A percentile compares a stretch with the other conserved stretches of the same genome.
Evolutionary conservation across 176 grass and related monocot species (phyloP).

Genomic region (Oryza glumipatula): DNA sequence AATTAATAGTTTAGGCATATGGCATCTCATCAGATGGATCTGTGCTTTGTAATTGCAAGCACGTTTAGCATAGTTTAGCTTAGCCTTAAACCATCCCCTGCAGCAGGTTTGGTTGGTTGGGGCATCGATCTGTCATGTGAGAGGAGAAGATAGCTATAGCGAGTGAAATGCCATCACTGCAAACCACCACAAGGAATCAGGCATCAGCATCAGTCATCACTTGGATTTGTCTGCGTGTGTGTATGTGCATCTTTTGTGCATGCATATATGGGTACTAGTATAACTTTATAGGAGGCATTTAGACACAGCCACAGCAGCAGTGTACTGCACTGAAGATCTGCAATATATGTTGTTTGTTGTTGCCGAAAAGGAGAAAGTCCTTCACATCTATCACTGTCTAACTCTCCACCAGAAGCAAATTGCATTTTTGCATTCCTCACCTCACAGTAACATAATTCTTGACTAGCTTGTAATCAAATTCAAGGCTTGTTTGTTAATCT

Average conservation of each 20-base stretch:
- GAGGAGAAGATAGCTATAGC: conserved; percentile 20
- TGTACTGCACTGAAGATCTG: conserved; percentile 6
- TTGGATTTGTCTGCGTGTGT: conserved; percentile 35
- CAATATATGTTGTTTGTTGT: conserved; percentile 13
- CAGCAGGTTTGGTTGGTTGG: conserved; percentile 31
- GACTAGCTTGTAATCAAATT: conserved; percentile 12
- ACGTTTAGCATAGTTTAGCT: conserved; percentile 43
- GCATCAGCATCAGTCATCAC: conserved; percentile 50
- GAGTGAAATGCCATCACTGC: conserved; percentile 36
- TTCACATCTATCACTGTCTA: conserved; percentile 24
- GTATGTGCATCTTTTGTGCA: conserved; percentile 27
- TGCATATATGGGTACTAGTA: neutral
- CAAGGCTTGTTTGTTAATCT: conserved; percentile 5
- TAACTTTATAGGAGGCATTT: conserved; percentile 27
- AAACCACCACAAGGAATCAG: conserved; percentile 45
- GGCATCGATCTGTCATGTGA: conserved; percentile 26
- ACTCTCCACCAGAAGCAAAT: conserved; percentile 29
- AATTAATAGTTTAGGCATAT: neutral
- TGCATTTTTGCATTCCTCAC: neutral
- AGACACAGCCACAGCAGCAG: neutral
- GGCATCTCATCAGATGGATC: conserved; percentile 45
- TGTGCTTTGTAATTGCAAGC: conserved; percentile 28
- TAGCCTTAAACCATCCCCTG: conserved; percentile 14
- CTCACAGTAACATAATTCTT: conserved; percentile 37
- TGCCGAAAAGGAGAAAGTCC: conserved; percentile 30